These are phyloP conservation scores for Isatis tinctoria DNA, from an alignment of 345 rosid species.

Conservation along the genomic window DNA sequence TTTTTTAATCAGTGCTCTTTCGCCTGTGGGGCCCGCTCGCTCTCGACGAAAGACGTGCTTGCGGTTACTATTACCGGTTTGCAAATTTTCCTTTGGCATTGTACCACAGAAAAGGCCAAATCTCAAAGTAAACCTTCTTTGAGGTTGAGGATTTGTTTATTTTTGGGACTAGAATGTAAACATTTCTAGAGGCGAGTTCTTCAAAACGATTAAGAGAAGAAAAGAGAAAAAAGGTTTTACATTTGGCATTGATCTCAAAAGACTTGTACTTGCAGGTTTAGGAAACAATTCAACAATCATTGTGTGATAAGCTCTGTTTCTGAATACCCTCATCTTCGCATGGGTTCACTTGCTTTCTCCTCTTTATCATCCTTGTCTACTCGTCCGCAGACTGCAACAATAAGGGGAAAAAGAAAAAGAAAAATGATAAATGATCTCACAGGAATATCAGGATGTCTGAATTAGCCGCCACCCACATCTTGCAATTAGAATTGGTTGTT, in stretches of 20 bases:
- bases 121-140: not conserved
- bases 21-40: not conserved
- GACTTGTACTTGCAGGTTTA: not conserved
- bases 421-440: not conserved
- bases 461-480: not conserved
- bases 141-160: not conserved
- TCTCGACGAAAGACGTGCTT: not conserved
- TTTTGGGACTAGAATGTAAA: not conserved
- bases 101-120: not conserved
- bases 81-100: not conserved
- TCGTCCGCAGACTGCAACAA: slow-evolving; percentile 15
- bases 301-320: slow-evolving; percentile 1
- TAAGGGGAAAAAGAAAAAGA: not conserved
- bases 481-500: not conserved
- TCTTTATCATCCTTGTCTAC: not conserved
- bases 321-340: not conserved
- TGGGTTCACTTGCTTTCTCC: not conserved
- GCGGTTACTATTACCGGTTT: not conserved
- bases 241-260: not conserved
- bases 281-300: slow-evolving; percentile 8
- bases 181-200: not conserved
- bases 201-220: not conserved
- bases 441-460: not conserved
- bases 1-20: not conserved
- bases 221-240: not conserved